A percentile compares a stretch with the other conserved stretches of the same genome.
Conservation (phyloP, 768 basidiomycete species). For the Naematelia aurantialba region DNA sequence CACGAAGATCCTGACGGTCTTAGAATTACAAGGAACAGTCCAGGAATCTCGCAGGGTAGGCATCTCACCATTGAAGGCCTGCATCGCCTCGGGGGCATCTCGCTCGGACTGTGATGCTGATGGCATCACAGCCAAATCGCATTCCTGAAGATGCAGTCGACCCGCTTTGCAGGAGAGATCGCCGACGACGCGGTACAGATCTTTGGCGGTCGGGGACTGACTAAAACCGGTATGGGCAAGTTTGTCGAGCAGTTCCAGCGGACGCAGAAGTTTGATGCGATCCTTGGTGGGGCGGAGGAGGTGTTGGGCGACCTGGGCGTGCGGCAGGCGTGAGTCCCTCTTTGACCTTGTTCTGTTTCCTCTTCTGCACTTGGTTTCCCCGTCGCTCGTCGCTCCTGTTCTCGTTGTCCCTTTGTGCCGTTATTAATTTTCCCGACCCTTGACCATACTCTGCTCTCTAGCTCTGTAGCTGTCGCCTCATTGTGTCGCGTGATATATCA, state of each 20-base stretch:
- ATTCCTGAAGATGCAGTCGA: constrained; percentile 73
- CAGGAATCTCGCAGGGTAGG: constrained; percentile 62
- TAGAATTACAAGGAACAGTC: constrained; percentile 72
- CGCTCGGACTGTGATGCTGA: constrained; percentile 12
- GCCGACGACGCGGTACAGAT: constrained; percentile 74
- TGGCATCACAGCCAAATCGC: constrained; percentile 58
- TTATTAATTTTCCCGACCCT: too few species aligned
- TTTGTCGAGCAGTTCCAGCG: constrained; percentile 48
- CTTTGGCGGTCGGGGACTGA: constrained; percentile 78
- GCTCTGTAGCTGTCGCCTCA: not conserved
- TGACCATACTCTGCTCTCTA: not conserved
- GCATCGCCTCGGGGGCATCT: too few species aligned
- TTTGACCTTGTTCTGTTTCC: not conserved
- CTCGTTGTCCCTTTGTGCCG: not conserved
- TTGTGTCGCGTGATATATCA: not conserved
- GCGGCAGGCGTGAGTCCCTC: constrained; percentile 44
- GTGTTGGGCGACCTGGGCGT: constrained; percentile 49
- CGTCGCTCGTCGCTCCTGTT: too few species aligned
- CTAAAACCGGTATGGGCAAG: constrained; percentile 54
- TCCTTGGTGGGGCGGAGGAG: constrained; percentile 44
- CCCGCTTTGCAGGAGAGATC: constrained; percentile 71
- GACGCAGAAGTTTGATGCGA: constrained; percentile 51
- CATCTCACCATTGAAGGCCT: too few species aligned
- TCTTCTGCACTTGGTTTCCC: too few species aligned
- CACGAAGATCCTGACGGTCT: too few species aligned